Evolutionary conservation across 2,329 filamentous ascomycete genomes (phyloP), one percentile per base, ranked within the genome.

Genomic region (Teratosphaeria zuluensis): DNA sequence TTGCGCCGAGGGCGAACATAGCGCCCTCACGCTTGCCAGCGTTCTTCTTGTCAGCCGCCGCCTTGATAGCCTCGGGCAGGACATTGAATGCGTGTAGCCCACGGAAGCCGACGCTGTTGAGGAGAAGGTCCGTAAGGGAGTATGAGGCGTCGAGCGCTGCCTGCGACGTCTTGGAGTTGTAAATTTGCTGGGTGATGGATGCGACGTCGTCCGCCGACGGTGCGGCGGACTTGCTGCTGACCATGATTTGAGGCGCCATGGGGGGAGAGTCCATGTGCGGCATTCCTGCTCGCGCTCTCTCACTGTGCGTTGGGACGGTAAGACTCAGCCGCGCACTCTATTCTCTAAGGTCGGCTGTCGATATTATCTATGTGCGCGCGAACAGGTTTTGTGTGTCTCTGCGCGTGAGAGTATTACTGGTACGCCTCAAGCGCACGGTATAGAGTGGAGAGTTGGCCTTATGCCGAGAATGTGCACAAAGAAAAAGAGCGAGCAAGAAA

Each of bases 31-130:
- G 84, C 67, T 84, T 84, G 46, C 87, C 81, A 16, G 87, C 88
- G 74, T 86, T 92, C 81, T 99, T 99, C 85, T 97, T 99, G 77
- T 97, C 91, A 67, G 81, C 78, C 3, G 92, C 91, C 42, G 89
- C 90, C 80, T 95, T 88, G 70, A 83, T 83, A 68, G 87, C 80
- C 63, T 83, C 81, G 24, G 81, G 78, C 53, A 89, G 72, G 54
- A 88, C 75, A 64, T 82, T 81, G 74, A 87, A 88, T 59, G 76
- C 77, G 54, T 79, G 74, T 57, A 88, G 77, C 55, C 84, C 85
- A 24, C 82, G 80, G 69, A 82, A 82, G 56, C 85, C 85, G 59
- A 85, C 80, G 32, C 84, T 84, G 73, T 85, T 83, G 60, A 85
- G 78, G 14, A 89, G 76, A 14, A 86, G 73, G 58, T 85, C 84